phyloP scores from a whole-genome alignment of 2,329 filamentous ascomycete species.

The Ophiostoma sp. region DNA sequence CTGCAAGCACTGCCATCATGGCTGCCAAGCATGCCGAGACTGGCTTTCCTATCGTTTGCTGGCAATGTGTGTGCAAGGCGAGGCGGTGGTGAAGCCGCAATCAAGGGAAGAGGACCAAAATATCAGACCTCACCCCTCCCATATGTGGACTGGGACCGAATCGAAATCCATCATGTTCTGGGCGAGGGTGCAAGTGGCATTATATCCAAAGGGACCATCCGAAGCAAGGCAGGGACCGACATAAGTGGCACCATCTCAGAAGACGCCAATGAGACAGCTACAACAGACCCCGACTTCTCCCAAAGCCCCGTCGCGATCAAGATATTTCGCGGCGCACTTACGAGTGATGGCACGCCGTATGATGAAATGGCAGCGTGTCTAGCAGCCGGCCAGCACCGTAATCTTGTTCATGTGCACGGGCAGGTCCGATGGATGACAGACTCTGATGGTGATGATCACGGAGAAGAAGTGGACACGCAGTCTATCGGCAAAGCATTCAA shows the following conservation, averaged over 20 bases:
- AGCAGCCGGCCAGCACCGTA: slow-evolving; percentile 42
- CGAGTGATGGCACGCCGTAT: slow-evolving; percentile 44
- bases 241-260: background rate
- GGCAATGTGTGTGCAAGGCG: slow-evolving; percentile 41
- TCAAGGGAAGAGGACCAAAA: background rate
- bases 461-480: background rate
- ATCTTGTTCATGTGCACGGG: slow-evolving; percentile 44
- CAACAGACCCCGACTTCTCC: background rate
- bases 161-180: slow-evolving; percentile 39
- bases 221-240: slow-evolving; percentile 25
- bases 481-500: slow-evolving; percentile 25
- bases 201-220: slow-evolving; percentile 37
- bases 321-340: slow-evolving; percentile 44
- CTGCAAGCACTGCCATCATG: slow-evolving; percentile 39
- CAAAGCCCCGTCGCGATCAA: slow-evolving; percentile 41
- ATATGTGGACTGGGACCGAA: slow-evolving; percentile 39
- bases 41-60: slow-evolving; percentile 45
- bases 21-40: slow-evolving; percentile 42
- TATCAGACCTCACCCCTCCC: slow-evolving; percentile 30
- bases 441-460: background rate
- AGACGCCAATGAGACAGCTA: background rate
- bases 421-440: slow-evolving; percentile 32
- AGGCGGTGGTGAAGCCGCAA: slow-evolving; percentile 16
- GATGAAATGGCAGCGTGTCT: slow-evolving; percentile 47
- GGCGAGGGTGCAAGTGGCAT: slow-evolving; percentile 45